phyloP scores from a whole-genome alignment of 257 asterid genomes.

The Jaltomata sinuosa region DNA sequence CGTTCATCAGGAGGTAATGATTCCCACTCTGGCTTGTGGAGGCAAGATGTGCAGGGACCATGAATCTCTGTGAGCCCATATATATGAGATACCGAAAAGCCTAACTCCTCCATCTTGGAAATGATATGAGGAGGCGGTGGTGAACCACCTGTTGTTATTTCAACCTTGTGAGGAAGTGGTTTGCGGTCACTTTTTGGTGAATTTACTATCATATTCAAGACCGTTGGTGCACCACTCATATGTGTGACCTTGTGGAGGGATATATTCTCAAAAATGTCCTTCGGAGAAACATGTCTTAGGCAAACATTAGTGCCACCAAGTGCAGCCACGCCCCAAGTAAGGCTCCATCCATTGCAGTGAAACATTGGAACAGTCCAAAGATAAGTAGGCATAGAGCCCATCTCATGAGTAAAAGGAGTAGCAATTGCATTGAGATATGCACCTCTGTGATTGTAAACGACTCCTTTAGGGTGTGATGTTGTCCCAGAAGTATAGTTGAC shows the following conservation, averaged over 20 bases:
- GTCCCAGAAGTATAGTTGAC: conserved; percentile 33
- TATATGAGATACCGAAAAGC: conserved; percentile 22
- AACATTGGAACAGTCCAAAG: conserved; percentile 36
- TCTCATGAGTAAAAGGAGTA: conserved; percentile 16
- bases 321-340: conserved; percentile 28
- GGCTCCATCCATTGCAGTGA: conserved; percentile 33
- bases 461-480: conserved; percentile 31
- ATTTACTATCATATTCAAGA: conserved; percentile 25
- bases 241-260: conserved; percentile 24
- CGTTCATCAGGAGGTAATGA: conserved; percentile 11
- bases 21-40: conserved; percentile 30
- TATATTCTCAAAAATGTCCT: conserved; percentile 21
- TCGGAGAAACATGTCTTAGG: conserved; percentile 16
- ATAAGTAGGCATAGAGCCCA: conserved; percentile 24
- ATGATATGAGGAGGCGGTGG: conserved; percentile 32
- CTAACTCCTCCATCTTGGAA: conserved; percentile 27
- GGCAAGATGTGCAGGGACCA: conserved; percentile 27
- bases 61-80: conserved; percentile 33
- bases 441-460: conserved; percentile 32
- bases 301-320: conserved; percentile 30
- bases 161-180: conserved; percentile 27
- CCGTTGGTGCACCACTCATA: conserved; percentile 33
- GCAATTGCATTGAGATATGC: conserved; percentile 30
- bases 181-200: conserved; percentile 8
- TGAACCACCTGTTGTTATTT: conserved; percentile 29